phyloP scores from a whole-genome alignment of 495 filamentous ascomycete species.

The Hamigera avellanea region DNA sequence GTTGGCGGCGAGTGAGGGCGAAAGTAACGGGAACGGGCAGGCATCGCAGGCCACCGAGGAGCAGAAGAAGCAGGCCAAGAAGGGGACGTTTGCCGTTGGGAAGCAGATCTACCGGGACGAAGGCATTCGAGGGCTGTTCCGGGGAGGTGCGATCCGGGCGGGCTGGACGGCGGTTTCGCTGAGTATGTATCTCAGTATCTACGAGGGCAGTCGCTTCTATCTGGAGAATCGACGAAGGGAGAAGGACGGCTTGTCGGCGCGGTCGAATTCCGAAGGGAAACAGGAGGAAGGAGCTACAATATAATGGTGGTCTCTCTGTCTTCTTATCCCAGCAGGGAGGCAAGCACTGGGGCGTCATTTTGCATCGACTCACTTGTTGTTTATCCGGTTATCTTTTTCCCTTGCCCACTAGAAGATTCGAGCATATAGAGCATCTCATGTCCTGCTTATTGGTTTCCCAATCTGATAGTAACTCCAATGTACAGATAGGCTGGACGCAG shows the following conservation, averaged over 20 bases:
- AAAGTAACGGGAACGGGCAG: background rate
- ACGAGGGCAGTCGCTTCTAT: constrained; percentile 68
- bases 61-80: constrained; percentile 11
- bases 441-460: too few relatives aligned
- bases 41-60: constrained; percentile 10
- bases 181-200: constrained; percentile 75
- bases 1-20: constrained; percentile 36
- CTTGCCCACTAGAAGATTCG: too few relatives aligned
- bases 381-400: too few relatives aligned
- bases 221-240: constrained; percentile 37
- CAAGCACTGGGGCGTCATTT: too few relatives aligned
- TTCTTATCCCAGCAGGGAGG: too few relatives aligned
- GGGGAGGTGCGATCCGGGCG: constrained; percentile 63
- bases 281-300: constrained; percentile 1
- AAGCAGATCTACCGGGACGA: constrained; percentile 47
- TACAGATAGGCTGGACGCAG: too few relatives aligned
- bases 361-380: too few relatives aligned
- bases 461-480: too few relatives aligned
- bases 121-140: constrained; percentile 63
- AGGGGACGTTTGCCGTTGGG: constrained; percentile 41
- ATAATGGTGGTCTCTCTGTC: too few relatives aligned
- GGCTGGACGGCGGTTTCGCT: constrained; percentile 72
- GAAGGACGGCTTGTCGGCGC: constrained; percentile 4
- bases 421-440: too few relatives aligned
- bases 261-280: background rate